A percentile compares a stretch with the other conserved stretches of the same genome.
phyloP scores from a whole-genome alignment of 768 basidiomycete genomes.

The Russula griseocarnosa region DNA sequence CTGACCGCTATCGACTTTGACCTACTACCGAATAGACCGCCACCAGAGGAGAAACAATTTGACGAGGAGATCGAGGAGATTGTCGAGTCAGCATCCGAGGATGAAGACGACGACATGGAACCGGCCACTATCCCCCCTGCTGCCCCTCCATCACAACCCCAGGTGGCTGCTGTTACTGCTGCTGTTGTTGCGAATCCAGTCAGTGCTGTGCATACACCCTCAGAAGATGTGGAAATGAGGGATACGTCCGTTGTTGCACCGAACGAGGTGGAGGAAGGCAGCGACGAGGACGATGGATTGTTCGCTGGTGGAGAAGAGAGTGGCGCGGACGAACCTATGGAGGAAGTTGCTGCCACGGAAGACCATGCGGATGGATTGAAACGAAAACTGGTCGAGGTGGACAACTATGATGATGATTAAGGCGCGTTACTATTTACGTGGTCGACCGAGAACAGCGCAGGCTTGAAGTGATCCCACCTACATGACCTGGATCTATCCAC shows the following conservation, averaged over 20 bases:
- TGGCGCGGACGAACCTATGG: conserved; percentile 70
- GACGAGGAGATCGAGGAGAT: conserved; percentile 82
- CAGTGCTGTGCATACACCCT: conserved; percentile 57
- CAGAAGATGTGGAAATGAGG: conserved; percentile 63
- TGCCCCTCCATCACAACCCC: conserved; percentile 17
- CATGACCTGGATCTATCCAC: neutral
- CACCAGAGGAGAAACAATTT: conserved; percentile 68
- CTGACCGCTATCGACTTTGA: conserved; percentile 83
- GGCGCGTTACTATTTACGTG: neutral
- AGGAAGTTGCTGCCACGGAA: conserved; percentile 52
- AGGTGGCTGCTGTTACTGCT: conserved; percentile 22
- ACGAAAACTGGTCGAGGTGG: conserved; percentile 79
- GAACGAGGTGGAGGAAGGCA: conserved; percentile 54
- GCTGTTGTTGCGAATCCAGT: conserved; percentile 40
- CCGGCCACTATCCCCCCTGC: conserved; percentile 50
- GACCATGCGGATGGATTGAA: conserved; percentile 56
- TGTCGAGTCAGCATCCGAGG: conserved; percentile 67
- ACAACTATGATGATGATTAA: conserved; percentile 85
- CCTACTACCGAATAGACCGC: conserved; percentile 78
- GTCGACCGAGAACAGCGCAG: neutral
- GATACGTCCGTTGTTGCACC: conserved; percentile 34
- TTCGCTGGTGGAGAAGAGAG: conserved; percentile 78
- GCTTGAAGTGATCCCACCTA: neutral
- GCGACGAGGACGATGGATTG: conserved; percentile 71
- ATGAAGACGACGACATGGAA: conserved; percentile 67